A percentile compares a stretch with the other conserved stretches of the same genome.
phyloP scores from a whole-genome alignment of 208 protist species.

The Phytomonas serpens region DNA sequence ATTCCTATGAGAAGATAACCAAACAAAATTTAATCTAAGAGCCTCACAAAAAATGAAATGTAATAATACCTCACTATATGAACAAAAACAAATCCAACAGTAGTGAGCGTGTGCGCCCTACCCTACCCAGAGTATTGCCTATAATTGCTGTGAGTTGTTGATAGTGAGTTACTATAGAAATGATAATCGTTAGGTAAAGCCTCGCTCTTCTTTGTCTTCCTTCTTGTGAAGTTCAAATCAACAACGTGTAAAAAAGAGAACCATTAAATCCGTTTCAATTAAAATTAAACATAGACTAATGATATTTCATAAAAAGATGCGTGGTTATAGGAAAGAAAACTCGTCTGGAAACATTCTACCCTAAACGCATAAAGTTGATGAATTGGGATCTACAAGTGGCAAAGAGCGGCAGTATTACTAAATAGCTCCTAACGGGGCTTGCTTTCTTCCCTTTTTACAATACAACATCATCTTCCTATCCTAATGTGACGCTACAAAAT shows the following conservation, averaged over 20 bases:
- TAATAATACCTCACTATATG: not conserved
- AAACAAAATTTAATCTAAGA: not conserved
- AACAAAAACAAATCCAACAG: not conserved
- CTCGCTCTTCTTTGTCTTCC: not conserved
- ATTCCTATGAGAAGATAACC: not conserved
- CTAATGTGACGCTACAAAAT: slow-evolving; percentile 63
- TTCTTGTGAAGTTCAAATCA: not conserved
- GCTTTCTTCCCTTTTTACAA: not conserved
- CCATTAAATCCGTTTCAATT: not conserved
- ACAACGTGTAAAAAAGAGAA: not conserved
- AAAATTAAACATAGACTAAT: not conserved
- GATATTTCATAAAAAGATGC: slow-evolving; percentile 1
- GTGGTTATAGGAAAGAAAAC: not conserved
- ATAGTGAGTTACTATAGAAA: not conserved
- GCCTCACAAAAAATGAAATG: slow-evolving; percentile 8
- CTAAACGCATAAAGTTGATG: not conserved
- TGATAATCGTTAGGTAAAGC: not conserved
- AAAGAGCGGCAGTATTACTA: not conserved
- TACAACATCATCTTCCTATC: not conserved
- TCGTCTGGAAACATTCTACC: not conserved
- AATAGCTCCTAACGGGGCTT: not conserved
- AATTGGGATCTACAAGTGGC: not conserved
- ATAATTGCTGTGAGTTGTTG: not conserved
- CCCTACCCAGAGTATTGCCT: not conserved
- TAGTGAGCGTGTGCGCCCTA: not conserved